Conservation (phyloP, 768 basidiomycete species). For the Lentinula lateritia region DNA sequence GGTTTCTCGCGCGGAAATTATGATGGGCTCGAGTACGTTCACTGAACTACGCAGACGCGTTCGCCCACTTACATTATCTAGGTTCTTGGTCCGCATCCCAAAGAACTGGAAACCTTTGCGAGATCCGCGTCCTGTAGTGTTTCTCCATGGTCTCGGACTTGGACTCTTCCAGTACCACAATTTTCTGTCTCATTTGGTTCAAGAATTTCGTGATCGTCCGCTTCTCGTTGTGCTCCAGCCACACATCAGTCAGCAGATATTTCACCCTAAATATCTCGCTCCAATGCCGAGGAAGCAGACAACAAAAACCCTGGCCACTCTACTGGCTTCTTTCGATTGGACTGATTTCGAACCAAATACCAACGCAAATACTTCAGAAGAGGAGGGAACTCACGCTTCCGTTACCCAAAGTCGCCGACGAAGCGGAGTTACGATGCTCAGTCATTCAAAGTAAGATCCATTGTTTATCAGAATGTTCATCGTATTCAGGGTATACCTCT, state of each 20-base stretch:
- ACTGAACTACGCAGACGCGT: not conserved
- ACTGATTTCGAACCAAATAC: constrained; percentile 22
- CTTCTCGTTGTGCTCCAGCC: constrained; percentile 76
- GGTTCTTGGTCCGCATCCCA: constrained; percentile 75
- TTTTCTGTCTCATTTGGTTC: constrained; percentile 56
- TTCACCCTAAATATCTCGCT: constrained; percentile 65
- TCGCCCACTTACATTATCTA: constrained; percentile 18
- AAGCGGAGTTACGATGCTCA: constrained; percentile 69
- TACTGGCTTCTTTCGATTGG: constrained; percentile 66
- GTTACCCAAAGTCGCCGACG: constrained; percentile 12
- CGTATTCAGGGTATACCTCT: not conserved
- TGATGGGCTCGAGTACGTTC: constrained; percentile 65
- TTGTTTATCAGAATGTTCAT: constrained; percentile 1
- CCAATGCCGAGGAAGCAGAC: constrained; percentile 66
- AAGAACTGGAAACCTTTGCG: constrained; percentile 51
- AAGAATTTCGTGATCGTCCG: constrained; percentile 58
- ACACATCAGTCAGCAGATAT: constrained; percentile 81
- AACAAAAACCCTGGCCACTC: constrained; percentile 45
- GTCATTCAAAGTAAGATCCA: constrained; percentile 82
- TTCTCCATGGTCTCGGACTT: constrained; percentile 86
- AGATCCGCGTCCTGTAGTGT: constrained; percentile 68
- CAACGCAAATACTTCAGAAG: constrained; percentile 5
- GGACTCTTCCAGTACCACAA: constrained; percentile 68
- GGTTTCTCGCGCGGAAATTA: constrained; percentile 39
- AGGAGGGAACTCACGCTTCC: constrained; percentile 16